These are phyloP conservation scores for Penicillium arizonense DNA, from an alignment of 495 filamentous ascomycete genomes.

Conservation along the genomic window DNA sequence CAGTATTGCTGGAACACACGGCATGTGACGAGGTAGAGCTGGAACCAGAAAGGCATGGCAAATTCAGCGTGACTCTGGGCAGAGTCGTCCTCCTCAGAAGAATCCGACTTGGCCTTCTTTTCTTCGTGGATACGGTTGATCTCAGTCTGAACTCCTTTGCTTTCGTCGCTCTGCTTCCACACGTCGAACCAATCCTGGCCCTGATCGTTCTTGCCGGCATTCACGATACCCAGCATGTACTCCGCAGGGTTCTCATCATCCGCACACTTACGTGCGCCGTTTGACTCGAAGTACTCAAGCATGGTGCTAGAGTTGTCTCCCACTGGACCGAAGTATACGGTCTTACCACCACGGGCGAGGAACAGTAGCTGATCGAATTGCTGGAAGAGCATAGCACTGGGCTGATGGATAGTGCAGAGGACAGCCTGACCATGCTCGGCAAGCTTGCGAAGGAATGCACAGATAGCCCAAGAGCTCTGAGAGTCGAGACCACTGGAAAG, in stretches of 20 bases:
- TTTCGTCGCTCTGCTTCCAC: conserved; percentile 73
- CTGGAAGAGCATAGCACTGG: conserved; percentile 87
- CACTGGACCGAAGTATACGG: conserved; percentile 86
- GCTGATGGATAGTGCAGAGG: conserved; percentile 94
- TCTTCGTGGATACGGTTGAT: conserved; percentile 60
- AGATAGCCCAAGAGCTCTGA: conserved; percentile 81
- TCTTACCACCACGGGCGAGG: conserved; percentile 71
- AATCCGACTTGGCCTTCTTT: conserved; percentile 40
- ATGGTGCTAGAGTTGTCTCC: conserved; percentile 70
- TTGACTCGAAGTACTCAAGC: conserved; percentile 72
- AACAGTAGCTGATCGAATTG: conserved; percentile 87
- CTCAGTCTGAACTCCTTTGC: conserved; percentile 60
- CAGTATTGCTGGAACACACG: conserved; percentile 53
- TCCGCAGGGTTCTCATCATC: conserved; percentile 76
- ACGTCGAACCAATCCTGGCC: conserved; percentile 68
- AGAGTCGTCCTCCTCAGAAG: conserved; percentile 23
- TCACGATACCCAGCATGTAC: conserved; percentile 84
- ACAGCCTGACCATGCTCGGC: conserved; percentile 87
- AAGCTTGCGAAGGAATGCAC: conserved; percentile 73
- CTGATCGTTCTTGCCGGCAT: conserved; percentile 19
- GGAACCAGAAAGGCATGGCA: conserved; percentile 48
- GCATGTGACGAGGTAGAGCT: conserved; percentile 44
- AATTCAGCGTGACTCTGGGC: conserved; percentile 31
- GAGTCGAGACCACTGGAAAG: conserved; percentile 67
- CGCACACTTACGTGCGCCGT: conserved; percentile 66